Conservation (phyloP, 305 asterid species). For the Striga hermonthica region DNA sequence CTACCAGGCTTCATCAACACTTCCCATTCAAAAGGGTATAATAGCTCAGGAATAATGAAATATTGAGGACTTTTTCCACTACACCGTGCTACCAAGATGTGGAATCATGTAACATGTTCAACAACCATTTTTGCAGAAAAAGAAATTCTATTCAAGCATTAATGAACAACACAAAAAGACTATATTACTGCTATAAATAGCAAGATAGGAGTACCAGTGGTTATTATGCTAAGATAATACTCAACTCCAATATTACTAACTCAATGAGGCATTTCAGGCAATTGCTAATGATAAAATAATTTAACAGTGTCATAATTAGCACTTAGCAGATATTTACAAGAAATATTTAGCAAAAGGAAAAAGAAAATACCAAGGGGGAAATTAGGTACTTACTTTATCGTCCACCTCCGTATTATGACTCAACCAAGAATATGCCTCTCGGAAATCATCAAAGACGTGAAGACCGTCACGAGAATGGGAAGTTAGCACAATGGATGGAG, state of each 20-base stretch:
- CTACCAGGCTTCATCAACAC: background rate
- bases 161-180: background rate
- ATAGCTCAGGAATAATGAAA: background rate
- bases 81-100: background rate
- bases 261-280: conserved; percentile 1
- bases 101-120: background rate
- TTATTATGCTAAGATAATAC: conserved; percentile 8
- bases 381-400: conserved; percentile 66
- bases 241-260: conserved; percentile 3
- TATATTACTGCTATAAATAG: background rate
- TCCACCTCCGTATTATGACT: conserved; percentile 97
- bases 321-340: background rate
- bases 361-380: conserved; percentile 6
- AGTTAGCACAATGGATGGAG: conserved; percentile 94
- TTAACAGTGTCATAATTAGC: conserved; percentile 4
- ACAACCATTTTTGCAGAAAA: background rate
- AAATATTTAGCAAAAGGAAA: conserved; percentile 13
- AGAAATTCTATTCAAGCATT: background rate
- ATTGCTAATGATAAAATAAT: background rate
- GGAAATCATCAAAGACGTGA: conserved; percentile 97
- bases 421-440: conserved; percentile 99
- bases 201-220: background rate
- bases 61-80: background rate
- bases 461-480: conserved; percentile 82
- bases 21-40: background rate